These are phyloP conservation scores for Calonectria henricotiae DNA, from an alignment of 2,329 filamentous ascomycete species.

Conservation along the genomic window DNA sequence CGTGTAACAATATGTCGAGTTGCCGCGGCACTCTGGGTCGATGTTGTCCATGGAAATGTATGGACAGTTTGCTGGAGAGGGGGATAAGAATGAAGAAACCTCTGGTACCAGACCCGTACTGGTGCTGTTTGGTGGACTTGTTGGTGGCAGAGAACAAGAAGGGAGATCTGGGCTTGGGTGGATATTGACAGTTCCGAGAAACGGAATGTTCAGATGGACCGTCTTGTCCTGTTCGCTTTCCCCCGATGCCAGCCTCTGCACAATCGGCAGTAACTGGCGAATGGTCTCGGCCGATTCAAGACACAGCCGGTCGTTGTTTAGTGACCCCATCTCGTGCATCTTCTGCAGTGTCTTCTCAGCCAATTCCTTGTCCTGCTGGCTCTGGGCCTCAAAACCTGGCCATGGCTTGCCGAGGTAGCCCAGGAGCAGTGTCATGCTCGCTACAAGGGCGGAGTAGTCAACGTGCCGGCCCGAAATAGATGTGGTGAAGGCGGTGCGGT, in stretches of 20 bases:
- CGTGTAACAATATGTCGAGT: conserved; percentile 24
- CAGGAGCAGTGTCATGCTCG: conserved; percentile 67
- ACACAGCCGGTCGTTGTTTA: conserved; percentile 62
- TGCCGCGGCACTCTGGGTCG: conserved; percentile 32
- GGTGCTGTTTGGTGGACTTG: conserved; percentile 11
- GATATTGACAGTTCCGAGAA: conserved; percentile 66
- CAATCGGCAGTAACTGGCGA: conserved; percentile 62
- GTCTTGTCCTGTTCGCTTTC: conserved; percentile 40
- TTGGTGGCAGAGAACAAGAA: conserved; percentile 38
- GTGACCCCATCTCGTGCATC: conserved; percentile 59
- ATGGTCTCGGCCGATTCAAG: conserved; percentile 63
- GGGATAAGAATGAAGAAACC: not conserved
- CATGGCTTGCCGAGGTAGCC: conserved; percentile 64
- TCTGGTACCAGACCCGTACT: not conserved
- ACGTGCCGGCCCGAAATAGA: conserved; percentile 60
- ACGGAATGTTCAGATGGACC: conserved; percentile 64
- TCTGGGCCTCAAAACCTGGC: conserved; percentile 47
- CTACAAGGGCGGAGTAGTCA: conserved; percentile 70
- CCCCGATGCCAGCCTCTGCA: conserved; percentile 51
- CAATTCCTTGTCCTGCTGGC: conserved; percentile 57
- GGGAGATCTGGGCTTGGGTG: conserved; percentile 42
- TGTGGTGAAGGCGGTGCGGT: conserved; percentile 55
- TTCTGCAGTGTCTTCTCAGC: conserved; percentile 58
- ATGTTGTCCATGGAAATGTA: conserved; percentile 30
- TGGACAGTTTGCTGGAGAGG: not conserved